Evolutionary conservation across 2,329 filamentous ascomycete species (phyloP).

Genomic region (Colletotrichum sp.): DNA sequence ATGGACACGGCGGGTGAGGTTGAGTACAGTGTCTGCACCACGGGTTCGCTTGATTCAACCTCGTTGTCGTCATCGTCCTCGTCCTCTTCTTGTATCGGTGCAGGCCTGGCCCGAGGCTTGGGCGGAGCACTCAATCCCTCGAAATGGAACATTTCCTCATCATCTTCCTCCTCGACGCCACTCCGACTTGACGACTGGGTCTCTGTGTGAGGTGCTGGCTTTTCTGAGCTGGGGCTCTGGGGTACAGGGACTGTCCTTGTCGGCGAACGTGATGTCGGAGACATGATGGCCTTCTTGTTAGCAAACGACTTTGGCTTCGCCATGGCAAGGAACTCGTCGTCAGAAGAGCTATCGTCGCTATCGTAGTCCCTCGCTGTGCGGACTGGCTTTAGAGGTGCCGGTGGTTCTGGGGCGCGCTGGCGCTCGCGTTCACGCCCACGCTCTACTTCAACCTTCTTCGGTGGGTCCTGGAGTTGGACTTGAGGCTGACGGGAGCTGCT

Average conservation of each 20-base stretch:
- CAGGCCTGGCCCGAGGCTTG: slow-evolving; percentile 27
- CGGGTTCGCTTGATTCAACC: slow-evolving; percentile 7
- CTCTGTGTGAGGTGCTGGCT: not conserved
- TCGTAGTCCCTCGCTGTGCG: not conserved
- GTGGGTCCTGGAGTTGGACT: not conserved
- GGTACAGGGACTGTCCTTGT: not conserved
- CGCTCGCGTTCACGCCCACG: not conserved
- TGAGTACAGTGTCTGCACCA: slow-evolving; percentile 38
- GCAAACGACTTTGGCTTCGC: slow-evolving; percentile 36
- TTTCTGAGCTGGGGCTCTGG: slow-evolving; percentile 1
- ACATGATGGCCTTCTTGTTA: slow-evolving; percentile 28
- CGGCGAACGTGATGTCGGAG: slow-evolving; percentile 14
- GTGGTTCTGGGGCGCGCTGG: not conserved
- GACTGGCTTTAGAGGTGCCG: not conserved
- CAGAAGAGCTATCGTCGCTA: slow-evolving; percentile 39
- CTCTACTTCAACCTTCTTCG: not conserved
- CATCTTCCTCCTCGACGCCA: slow-evolving; percentile 10
- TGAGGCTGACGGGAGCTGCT: not conserved
- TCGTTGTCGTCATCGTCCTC: slow-evolving; percentile 34
- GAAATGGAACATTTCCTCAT: slow-evolving; percentile 53
- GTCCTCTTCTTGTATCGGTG: slow-evolving; percentile 38
- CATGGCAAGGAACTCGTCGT: slow-evolving; percentile 47
- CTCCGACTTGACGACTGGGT: not conserved
- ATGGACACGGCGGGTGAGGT: slow-evolving; percentile 52
- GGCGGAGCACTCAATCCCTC: slow-evolving; percentile 41